Conservation (phyloP, 176 grass and related monocot species). For the Thinopyrum elongatum region DNA sequence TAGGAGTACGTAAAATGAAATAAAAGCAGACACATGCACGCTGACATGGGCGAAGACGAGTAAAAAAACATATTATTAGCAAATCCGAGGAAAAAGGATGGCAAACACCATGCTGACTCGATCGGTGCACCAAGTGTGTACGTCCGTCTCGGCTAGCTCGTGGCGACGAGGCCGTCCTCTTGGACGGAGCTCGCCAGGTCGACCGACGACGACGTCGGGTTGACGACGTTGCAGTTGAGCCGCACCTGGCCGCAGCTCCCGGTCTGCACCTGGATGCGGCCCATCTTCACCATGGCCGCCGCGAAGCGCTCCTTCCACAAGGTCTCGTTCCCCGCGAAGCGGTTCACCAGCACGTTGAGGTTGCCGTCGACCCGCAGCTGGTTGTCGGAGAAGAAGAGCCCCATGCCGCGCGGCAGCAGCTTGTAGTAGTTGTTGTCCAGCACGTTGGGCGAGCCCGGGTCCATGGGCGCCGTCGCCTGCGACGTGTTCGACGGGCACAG, state of each 20-base stretch:
- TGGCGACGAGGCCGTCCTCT: neutral
- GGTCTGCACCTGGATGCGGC: conserved; percentile 50
- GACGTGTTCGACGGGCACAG: conserved; percentile 41
- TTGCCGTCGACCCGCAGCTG: conserved; percentile 29
- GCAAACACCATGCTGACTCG: neutral
- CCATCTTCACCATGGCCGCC: conserved; percentile 58
- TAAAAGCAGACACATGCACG: neutral
- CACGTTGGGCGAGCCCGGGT: conserved; percentile 34
- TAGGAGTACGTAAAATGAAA: too few relatives aligned
- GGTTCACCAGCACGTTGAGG: conserved; percentile 21
- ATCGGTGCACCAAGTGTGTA: neutral
- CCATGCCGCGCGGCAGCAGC: conserved; percentile 33
- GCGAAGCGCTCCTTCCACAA: conserved; percentile 44
- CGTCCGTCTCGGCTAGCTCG: conserved; percentile 2
- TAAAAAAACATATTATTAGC: too few relatives aligned
- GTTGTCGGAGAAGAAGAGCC: conserved; percentile 56
- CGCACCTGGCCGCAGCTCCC: conserved; percentile 41
- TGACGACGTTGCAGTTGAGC: conserved; percentile 51
- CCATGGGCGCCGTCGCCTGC: conserved; percentile 18
- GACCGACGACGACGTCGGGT: conserved; percentile 13
- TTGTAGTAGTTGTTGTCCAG: conserved; percentile 70
- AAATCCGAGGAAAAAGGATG: too few relatives aligned
- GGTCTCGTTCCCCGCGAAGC: conserved; percentile 38
- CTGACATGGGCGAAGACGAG: too few relatives aligned
- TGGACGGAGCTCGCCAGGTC: neutral